phyloP scores from a whole-genome alignment of 257 asterid species.

The Petrea volubilis region DNA sequence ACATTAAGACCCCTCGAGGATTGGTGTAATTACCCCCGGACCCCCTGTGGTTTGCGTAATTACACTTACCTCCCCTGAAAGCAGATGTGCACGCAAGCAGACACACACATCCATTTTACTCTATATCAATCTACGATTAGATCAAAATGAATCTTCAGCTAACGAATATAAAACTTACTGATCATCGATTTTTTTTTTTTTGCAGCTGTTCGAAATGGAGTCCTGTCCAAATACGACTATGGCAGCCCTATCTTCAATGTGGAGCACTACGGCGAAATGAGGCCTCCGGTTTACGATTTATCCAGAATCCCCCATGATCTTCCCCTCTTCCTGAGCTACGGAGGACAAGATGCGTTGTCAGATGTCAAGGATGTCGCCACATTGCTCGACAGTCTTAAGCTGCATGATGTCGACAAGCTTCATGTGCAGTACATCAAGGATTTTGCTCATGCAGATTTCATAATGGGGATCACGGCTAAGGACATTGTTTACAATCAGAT shows the following conservation, averaged over 20 bases:
- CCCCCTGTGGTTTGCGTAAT: no score
- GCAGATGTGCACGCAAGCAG: no score
- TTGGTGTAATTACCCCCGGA: no score
- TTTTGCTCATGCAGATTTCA: constrained; percentile 84
- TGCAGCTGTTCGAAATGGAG: constrained; percentile 74
- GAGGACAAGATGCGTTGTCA: constrained; percentile 82
- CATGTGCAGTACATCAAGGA: constrained; percentile 73
- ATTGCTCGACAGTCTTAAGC: constrained; percentile 54
- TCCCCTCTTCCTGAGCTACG: constrained; percentile 80
- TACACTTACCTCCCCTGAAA: no score
- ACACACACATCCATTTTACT: no score
- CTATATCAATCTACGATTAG: no score
- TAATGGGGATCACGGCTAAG: constrained; percentile 70
- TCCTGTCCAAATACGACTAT: constrained; percentile 63
- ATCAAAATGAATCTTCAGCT: no score
- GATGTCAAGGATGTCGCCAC: constrained; percentile 61
- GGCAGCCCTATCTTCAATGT: constrained; percentile 48
- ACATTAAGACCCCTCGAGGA: no score
- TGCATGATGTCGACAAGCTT: constrained; percentile 60
- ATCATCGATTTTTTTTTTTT: neutral
- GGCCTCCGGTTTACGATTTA: constrained; percentile 64
- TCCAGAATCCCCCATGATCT: constrained; percentile 63
- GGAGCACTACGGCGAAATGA: constrained; percentile 60
- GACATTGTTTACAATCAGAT: constrained; percentile 67
- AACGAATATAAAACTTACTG: neutral